A percentile compares a stretch with the other conserved stretches of the same genome.
These are phyloP conservation scores for Pholiota molesta DNA, from an alignment of 768 basidiomycete species.

Conservation along the genomic window DNA sequence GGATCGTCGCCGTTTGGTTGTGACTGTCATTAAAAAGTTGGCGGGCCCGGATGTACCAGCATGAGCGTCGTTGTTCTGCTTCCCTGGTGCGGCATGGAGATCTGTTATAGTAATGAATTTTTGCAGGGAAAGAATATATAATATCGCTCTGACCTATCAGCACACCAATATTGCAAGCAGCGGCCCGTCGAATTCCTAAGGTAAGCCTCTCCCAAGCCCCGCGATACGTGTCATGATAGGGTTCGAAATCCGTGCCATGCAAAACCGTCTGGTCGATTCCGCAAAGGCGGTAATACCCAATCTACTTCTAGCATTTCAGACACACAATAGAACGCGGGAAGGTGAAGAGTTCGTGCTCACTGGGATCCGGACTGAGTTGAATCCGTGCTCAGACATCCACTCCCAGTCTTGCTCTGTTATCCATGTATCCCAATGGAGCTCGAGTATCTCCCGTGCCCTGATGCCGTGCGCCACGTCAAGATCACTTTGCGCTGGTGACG, in stretches of 20 bases:
- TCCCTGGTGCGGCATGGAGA: conserved; percentile 75
- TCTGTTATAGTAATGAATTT: conserved; percentile 39
- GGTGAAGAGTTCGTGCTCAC: conserved; percentile 40
- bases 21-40: conserved; percentile 49
- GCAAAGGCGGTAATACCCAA: conserved; percentile 75
- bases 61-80: conserved; percentile 72
- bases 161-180: conserved; percentile 65
- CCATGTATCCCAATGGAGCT: conserved; percentile 78
- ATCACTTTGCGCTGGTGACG: conserved; percentile 62
- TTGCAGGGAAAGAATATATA: neutral
- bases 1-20: conserved; percentile 50
- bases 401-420: conserved; percentile 66
- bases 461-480: conserved; percentile 68
- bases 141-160: conserved; percentile 54
- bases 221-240: conserved; percentile 47
- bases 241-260: conserved; percentile 65
- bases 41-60: conserved; percentile 59
- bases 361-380: conserved; percentile 63
- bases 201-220: conserved; percentile 73
- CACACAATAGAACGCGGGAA: neutral
- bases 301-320: conserved; percentile 37
- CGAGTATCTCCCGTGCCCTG: conserved; percentile 47
- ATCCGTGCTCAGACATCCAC: conserved; percentile 57
- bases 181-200: conserved; percentile 61
- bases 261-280: conserved; percentile 61